Evolutionary conservation across 805 yeast genomes (phyloP).

Genomic region (Wickerhamomyces sydowiorum): DNA sequence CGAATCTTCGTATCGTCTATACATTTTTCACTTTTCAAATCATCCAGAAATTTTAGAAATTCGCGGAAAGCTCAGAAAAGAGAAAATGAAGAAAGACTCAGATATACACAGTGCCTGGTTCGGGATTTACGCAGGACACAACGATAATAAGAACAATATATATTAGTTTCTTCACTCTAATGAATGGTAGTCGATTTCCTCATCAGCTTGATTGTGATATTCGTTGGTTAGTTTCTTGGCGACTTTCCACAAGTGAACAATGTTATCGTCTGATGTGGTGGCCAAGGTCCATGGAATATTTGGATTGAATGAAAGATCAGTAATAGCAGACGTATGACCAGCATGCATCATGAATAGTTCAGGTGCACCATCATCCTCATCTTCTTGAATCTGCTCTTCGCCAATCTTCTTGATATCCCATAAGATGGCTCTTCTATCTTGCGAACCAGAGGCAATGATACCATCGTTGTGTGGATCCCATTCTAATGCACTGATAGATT

Average conservation of each 20-base stretch:
- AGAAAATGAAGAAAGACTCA: too few relatives aligned
- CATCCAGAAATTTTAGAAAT: too few relatives aligned
- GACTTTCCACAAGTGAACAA: conserved; percentile 40
- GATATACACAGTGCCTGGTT: too few relatives aligned
- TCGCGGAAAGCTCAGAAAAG: too few relatives aligned
- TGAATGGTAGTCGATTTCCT: conserved; percentile 14
- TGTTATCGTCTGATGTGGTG: conserved; percentile 41
- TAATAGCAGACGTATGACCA: conserved; percentile 76
- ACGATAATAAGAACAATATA: not conserved
- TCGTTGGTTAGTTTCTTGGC: conserved; percentile 30
- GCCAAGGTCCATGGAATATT: conserved; percentile 71
- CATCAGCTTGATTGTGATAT: conserved; percentile 10
- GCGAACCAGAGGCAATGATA: conserved; percentile 68
- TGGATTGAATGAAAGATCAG: conserved; percentile 68
- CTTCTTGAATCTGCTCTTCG: conserved; percentile 79
- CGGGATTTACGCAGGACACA: not conserved
- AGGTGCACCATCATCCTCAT: conserved; percentile 87
- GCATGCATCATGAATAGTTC: conserved; percentile 90
- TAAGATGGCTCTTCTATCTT: conserved; percentile 69
- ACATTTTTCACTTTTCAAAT: too few relatives aligned
- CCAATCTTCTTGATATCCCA: conserved; percentile 84
- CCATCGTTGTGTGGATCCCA: conserved; percentile 79
- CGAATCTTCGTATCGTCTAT: too few relatives aligned
- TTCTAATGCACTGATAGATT: conserved; percentile 62
- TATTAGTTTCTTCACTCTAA: conserved; percentile 8